These are phyloP conservation scores for Wickerhamiella galacta DNA, from an alignment of 805 yeast species.

Conservation along the genomic window DNA sequence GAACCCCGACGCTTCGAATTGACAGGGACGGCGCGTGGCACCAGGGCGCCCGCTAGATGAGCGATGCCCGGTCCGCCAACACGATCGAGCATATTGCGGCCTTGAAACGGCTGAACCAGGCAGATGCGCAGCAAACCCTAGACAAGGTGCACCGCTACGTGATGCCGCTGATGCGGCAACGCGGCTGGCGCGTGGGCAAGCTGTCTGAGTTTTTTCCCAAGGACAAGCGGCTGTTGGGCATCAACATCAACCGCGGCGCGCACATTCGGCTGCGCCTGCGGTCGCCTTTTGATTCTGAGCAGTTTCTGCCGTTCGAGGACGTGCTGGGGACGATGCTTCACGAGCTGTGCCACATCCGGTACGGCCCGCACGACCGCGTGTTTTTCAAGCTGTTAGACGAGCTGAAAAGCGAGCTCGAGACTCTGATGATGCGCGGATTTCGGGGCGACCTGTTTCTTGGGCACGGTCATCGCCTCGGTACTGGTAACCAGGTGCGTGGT, in stretches of 20 bases:
- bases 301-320: conserved; percentile 44
- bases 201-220: conserved; percentile 73
- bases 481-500: no score
- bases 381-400: conserved; percentile 55
- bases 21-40: no score
- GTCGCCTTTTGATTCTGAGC: conserved; percentile 31
- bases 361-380: conserved; percentile 63
- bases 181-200: conserved; percentile 45
- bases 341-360: conserved; percentile 65
- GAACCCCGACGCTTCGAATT: no score
- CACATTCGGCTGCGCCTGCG: conserved; percentile 61
- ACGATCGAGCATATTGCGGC: no score
- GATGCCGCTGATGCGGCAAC: conserved; percentile 61
- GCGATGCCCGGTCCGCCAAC: no score
- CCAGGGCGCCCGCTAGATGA: no score
- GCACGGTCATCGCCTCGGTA: conserved; percentile 32
- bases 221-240: conserved; percentile 46
- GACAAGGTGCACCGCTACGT: conserved; percentile 52
- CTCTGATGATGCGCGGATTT: conserved; percentile 26
- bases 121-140: conserved; percentile 39
- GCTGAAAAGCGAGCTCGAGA: conserved; percentile 33
- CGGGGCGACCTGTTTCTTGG: conserved; percentile 33
- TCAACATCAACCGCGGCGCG: conserved; percentile 65
- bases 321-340: conserved; percentile 74
- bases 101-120: no score